Evolutionary conservation across 2,329 filamentous ascomycete species (phyloP), one percentile per base, ranked within the genome.

Genomic region (Sclerotinia borealis): DNA sequence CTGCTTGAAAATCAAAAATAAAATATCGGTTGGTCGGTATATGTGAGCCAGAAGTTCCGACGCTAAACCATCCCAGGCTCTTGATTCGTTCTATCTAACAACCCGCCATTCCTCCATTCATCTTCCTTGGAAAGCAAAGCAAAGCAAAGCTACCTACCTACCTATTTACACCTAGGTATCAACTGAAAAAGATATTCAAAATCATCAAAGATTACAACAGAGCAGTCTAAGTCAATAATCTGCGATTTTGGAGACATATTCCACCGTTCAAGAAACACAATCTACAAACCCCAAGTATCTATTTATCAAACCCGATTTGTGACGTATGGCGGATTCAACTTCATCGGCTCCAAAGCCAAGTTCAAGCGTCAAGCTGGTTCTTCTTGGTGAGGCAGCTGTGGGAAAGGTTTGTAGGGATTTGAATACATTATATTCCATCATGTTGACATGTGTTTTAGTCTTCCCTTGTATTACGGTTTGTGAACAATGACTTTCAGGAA

Each of bases 401-500:
- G 95, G 95, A 85, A 99, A 99, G 89, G 95, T 96, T 81, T 47
- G 41, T n/a, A 17, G 36, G 45, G 22, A 59, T 63, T 15, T 47
- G 15, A 3, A 19, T 31, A 15, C 13, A 34, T 48, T 8, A 19
- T 36, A 17, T 41, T 27, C 6, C 27, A 52, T 37, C n/a, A 39
- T 61, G 47, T 66, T 72, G 56, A 72, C 37, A 7, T 43, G 37
- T 15, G 2, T 19, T 19, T 31, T 55, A 96, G 95, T 98, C 95
- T 56, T 99, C 95, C 51, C 87, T 99, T 64, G 95, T 99, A 68
- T 85, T 99, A 75, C 92, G 95, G 75, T 99, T 99, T 79, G 95
- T 99, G 76, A 98, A 98, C 84, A 95, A 99, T 80, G 93, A 98
- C 79, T 99, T 99, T 75, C 95, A 99, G 81, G 95, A 98, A 80